Evolutionary conservation across 1,284 basidiomycete genomes (phyloP).

Genomic region (Phylloporus sp.): DNA sequence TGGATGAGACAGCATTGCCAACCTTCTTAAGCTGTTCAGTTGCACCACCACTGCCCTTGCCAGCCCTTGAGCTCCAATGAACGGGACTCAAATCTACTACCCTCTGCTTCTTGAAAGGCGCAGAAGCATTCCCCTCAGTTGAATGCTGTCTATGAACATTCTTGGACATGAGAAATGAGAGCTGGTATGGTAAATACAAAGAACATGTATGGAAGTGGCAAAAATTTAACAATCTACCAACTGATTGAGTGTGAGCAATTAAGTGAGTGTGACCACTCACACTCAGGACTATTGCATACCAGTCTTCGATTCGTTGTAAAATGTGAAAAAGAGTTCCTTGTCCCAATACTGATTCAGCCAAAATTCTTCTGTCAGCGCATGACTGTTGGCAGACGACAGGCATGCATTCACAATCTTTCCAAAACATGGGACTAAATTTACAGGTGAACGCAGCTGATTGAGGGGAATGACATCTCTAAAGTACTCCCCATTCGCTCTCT

Average conservation of each 20-base stretch:
- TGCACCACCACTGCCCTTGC: neutral
- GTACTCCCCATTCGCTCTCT: neutral
- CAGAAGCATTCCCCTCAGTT: neutral
- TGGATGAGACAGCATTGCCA: neutral
- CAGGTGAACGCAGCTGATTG: neutral
- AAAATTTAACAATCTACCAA: neutral
- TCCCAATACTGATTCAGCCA: neutral
- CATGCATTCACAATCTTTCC: neutral
- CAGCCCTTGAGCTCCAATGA: neutral
- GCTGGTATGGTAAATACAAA: neutral
- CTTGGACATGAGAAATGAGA: neutral
- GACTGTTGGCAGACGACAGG: neutral
- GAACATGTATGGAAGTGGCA: neutral
- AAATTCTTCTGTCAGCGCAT: neutral
- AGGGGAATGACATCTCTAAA: neutral
- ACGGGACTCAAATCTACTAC: neutral
- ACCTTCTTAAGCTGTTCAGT: constrained; percentile 4
- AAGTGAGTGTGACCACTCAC: neutral
- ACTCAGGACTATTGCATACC: neutral
- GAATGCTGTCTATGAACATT: neutral
- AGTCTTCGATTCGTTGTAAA: neutral
- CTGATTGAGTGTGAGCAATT: neutral
- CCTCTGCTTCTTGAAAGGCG: neutral
- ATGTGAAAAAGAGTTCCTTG: neutral
- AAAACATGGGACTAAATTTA: neutral